Evolutionary conservation across 1,284 basidiomycete species (phyloP), one percentile per base, ranked within the genome.

Genomic region (Papiliotrema laurentii): DNA sequence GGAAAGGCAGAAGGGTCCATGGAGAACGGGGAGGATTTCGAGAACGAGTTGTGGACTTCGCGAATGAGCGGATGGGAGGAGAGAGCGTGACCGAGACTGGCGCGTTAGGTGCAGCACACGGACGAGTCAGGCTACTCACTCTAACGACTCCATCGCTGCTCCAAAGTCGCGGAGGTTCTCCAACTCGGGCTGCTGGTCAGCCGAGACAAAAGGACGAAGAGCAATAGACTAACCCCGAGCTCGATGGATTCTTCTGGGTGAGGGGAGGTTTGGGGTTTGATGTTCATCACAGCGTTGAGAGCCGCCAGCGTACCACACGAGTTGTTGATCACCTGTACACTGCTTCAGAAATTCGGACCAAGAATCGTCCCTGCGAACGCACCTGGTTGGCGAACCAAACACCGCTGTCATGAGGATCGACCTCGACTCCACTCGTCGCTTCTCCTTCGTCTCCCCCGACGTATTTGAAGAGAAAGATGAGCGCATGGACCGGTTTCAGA

Each of bases 391-490:
- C 87, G 68, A 92, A 93, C 74, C 90, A 92, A 6, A 89, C 88
- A 5, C 86, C 79, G 38, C 78, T 73, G 59, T 91, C 88, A 62
- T 82, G 82, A 47, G 79, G 75, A 39, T 86, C 85, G 9, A 77
- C 73, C 37, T 73, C 75, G 14, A 78, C 75, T 39, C 75, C 72
- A 38, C 48, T 51, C 18, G 51, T 36, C 6, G 48, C 75, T 63
- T 53, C 80, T 76, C 49, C 76, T 59, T 73, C 73, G 39, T 69
- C 68, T 57, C 67, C 61, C 33, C 84, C 83, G 26, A 89, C 76
- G 83, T 88, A 94, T 78, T 94, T 94, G 80, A 96, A 96, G 47
- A 96, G 79, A 70, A 96, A 94, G 58, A 94, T 86, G 38, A 94
- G 78, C 1, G 91, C 89, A 57, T 87, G 85, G 5, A 94, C 76